phyloP scores from a whole-genome alignment of 148 eudicot genomes.

The Agrostemma githago region DNA sequence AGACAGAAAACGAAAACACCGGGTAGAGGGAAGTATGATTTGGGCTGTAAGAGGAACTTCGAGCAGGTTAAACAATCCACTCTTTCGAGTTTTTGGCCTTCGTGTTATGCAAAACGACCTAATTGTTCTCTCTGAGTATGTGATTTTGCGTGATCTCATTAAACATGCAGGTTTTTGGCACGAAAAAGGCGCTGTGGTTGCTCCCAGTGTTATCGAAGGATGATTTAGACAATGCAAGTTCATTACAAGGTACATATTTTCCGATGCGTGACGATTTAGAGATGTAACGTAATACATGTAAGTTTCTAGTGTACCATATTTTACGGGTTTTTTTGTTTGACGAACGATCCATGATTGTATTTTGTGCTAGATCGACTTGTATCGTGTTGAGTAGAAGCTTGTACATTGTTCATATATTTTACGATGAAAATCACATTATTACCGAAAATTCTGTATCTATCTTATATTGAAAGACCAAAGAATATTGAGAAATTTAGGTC shows the following conservation, averaged over 20 bases:
- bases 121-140: not conserved
- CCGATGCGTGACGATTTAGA: constrained; percentile 54
- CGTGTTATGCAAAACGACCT: not conserved
- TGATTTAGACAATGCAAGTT: constrained; percentile 62
- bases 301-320: constrained; percentile 7
- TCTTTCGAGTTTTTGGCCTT: not conserved
- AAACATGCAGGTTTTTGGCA: constrained; percentile 69
- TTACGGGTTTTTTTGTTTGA: constrained; percentile 6
- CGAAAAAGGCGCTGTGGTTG: constrained; percentile 62
- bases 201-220: constrained; percentile 72
- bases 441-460: not conserved
- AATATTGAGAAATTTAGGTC: not conserved
- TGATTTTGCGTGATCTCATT: not conserved
- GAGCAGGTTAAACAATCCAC: constrained; percentile 52
- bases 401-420: not conserved
- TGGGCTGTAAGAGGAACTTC: constrained; percentile 66
- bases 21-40: constrained; percentile 74
- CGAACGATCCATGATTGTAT: not conserved
- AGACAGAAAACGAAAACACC: constrained; percentile 70
- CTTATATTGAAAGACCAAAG: too few species aligned
- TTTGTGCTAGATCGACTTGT: not conserved
- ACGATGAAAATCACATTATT: not conserved
- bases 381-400: not conserved
- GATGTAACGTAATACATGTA: constrained; percentile 17
- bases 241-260: constrained; percentile 67